Percentiles rank a stretch among this genome's conserved stretches.
phyloP scores from a whole-genome alignment of 192 early-diverging fungal genomes.

The Lobosporangium transversale region DNA sequence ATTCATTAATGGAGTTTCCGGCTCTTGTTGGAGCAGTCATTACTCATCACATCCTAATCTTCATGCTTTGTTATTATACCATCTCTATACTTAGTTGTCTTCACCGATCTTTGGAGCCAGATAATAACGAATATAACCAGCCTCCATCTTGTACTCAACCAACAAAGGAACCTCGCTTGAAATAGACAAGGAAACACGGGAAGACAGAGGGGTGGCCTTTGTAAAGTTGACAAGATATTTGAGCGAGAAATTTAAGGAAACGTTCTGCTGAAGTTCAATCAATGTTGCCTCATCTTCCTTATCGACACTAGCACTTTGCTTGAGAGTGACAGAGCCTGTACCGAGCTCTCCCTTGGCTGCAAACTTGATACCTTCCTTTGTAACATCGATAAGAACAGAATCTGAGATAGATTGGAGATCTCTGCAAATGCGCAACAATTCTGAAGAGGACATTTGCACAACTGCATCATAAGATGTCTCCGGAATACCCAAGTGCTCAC shows the following conservation, averaged over 20 bases:
- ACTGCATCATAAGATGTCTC: constrained; percentile 93
- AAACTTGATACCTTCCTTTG: constrained; percentile 96
- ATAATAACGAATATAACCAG: constrained; percentile 95
- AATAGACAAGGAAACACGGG: constrained; percentile 81
- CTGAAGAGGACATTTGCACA: constrained; percentile 86
- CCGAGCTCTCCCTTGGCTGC: constrained; percentile 88
- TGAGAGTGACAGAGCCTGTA: constrained; percentile 83
- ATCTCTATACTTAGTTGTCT: constrained; percentile 42
- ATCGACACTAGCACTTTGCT: constrained; percentile 78
- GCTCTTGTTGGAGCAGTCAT: no score
- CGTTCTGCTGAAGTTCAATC: constrained; percentile 86
- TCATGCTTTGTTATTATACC: no score
- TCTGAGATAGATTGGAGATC: constrained; percentile 89
- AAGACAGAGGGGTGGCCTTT: constrained; percentile 90
- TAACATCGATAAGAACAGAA: constrained; percentile 87
- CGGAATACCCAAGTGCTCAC: constrained; percentile 94
- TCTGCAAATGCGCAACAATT: constrained; percentile 92
- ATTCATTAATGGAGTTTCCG: no score
- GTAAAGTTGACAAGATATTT: constrained; percentile 96
- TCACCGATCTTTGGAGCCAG: constrained; percentile 72
- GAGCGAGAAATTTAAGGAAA: constrained; percentile 87
- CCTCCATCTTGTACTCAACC: constrained; percentile 91
- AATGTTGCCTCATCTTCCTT: constrained; percentile 71
- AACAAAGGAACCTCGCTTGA: constrained; percentile 90
- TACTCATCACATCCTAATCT: no score